A percentile compares a stretch with the other conserved stretches of the same genome.
phyloP scores from a whole-genome alignment of 2,329 filamentous ascomycete genomes.

The Botrytis porri region DNA sequence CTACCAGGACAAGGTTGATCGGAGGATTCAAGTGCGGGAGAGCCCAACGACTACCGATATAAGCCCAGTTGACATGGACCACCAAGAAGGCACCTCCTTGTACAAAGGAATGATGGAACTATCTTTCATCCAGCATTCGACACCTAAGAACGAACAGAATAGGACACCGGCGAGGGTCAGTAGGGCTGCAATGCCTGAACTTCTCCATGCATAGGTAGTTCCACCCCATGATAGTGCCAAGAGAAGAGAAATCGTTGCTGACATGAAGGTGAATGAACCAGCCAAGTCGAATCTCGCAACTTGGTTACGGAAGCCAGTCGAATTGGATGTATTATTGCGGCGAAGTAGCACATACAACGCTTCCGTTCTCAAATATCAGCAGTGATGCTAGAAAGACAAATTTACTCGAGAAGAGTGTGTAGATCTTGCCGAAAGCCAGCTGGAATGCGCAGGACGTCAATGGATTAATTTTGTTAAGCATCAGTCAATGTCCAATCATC shows the following conservation, averaged over 20 bases:
- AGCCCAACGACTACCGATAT: too few species aligned
- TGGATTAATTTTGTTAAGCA: neutral
- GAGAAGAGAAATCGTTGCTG: conserved; percentile 35
- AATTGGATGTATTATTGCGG: neutral
- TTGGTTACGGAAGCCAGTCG: neutral
- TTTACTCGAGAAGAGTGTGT: neutral
- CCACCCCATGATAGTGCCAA: conserved; percentile 40
- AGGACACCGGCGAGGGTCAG: neutral
- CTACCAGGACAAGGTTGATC: too few species aligned
- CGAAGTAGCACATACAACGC: neutral
- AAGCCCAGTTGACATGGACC: too few species aligned
- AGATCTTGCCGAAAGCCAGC: neutral
- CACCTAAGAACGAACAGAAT: neutral
- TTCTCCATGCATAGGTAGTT: conserved; percentile 30
- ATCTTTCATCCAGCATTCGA: neutral
- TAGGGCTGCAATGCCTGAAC: conserved; percentile 36
- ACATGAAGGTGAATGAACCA: neutral
- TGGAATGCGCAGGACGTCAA: neutral
- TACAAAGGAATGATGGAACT: neutral
- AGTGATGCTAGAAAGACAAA: neutral
- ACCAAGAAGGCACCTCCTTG: too few species aligned
- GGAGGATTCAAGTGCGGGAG: too few species aligned
- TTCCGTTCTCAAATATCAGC: neutral
- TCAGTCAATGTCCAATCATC: neutral
- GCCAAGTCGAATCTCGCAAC: neutral